phyloP scores from a whole-genome alignment of 1,139 yeast species.

The Candida tetrigidarum region DNA sequence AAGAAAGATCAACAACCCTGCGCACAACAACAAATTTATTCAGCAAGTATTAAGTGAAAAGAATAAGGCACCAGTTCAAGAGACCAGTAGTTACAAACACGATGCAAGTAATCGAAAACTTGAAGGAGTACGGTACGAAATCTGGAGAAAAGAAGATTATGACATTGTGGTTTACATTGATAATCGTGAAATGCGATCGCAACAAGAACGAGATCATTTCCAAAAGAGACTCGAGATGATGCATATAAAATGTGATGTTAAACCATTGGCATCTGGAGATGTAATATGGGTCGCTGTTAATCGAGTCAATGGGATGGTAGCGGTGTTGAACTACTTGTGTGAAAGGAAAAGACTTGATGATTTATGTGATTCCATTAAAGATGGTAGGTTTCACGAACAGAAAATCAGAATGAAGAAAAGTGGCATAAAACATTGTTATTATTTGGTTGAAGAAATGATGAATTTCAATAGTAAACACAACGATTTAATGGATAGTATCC shows the following conservation, averaged over 20 bases:
- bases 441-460: conserved; percentile 78
- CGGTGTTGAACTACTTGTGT: conserved; percentile 75
- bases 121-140: conserved; percentile 34
- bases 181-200: conserved; percentile 75
- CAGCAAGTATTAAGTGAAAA: conserved; percentile 6
- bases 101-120: conserved; percentile 27
- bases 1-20: conserved; percentile 9
- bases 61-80: background rate
- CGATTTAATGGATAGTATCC: conserved; percentile 65
- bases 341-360: conserved; percentile 93
- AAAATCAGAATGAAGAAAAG: conserved; percentile 73
- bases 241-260: conserved; percentile 56
- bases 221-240: conserved; percentile 52
- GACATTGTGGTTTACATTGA: conserved; percentile 72
- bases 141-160: conserved; percentile 49
- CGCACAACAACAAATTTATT: conserved; percentile 11
- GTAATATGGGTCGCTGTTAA: conserved; percentile 86
- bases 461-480: conserved; percentile 33
- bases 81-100: conserved; percentile 18
- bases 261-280: conserved; percentile 82
- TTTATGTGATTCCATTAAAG: conserved; percentile 77
- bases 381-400: conserved; percentile 89
- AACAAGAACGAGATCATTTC: conserved; percentile 67
- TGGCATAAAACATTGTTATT: conserved; percentile 69
- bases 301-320: conserved; percentile 58